phyloP scores from a whole-genome alignment of 305 asterid genomes.

The Ruellia speciosa region DNA sequence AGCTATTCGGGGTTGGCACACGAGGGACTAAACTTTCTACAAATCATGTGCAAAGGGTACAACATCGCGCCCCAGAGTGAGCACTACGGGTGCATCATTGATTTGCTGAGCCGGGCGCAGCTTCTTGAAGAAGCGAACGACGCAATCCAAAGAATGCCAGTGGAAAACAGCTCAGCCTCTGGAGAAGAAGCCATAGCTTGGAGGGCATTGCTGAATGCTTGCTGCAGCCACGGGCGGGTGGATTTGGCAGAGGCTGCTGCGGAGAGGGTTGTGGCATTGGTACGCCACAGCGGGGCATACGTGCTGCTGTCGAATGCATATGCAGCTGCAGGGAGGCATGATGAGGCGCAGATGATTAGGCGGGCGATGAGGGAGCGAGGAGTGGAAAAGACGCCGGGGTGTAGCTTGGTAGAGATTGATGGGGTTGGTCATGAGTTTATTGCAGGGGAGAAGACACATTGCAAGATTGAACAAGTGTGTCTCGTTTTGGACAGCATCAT shows the following conservation, averaged over 20 bases:
- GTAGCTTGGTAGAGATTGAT: conserved; percentile 61
- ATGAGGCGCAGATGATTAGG: conserved; percentile 35
- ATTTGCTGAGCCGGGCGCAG: conserved; percentile 42
- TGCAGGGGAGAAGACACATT: conserved; percentile 52
- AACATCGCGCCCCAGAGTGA: conserved; percentile 45
- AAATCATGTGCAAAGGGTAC: conserved; percentile 40
- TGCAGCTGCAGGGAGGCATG: conserved; percentile 46
- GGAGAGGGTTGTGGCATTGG: conserved; percentile 44
- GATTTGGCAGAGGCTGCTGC: conserved; percentile 52
- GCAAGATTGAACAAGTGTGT: conserved; percentile 27
- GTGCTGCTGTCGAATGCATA: conserved; percentile 55
- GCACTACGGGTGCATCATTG: conserved; percentile 62
- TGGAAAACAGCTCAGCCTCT: conserved; percentile 19
- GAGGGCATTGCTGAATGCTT: conserved; percentile 62
- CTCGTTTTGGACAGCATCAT: conserved; percentile 28
- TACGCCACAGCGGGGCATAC: conserved; percentile 57
- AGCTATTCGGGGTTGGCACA: conserved; percentile 52
- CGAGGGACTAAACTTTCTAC: conserved; percentile 45
- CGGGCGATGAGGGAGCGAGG: conserved; percentile 46
- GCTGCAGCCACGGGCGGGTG: conserved; percentile 33
- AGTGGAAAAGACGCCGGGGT: conserved; percentile 66
- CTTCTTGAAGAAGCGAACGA: conserved; percentile 48
- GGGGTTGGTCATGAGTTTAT: conserved; percentile 57
- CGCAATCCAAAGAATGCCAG: conserved; percentile 35
- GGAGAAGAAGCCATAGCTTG: conserved; percentile 50